Conservation (phyloP, 169 alveolate genomes). For the Babesia caballi region DNA sequence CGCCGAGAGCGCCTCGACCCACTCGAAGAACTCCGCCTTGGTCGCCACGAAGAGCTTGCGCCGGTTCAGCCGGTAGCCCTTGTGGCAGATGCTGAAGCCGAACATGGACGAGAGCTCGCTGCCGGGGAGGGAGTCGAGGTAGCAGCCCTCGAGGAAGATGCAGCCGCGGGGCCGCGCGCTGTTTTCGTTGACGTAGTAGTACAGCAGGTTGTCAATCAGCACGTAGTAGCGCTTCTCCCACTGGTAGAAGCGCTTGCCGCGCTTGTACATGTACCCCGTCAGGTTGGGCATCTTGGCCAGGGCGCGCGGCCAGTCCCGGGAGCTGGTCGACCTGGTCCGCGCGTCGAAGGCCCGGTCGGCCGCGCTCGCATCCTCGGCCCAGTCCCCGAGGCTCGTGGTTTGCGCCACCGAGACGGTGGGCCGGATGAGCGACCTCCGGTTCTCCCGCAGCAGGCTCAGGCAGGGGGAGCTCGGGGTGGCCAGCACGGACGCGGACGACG, state of each 20-base stretch:
- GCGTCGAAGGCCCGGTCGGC: neutral
- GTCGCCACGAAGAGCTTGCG: slow-evolving; percentile 75
- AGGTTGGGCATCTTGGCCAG: slow-evolving; percentile 56
- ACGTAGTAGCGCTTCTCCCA: slow-evolving; percentile 81
- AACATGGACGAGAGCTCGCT: slow-evolving; percentile 41
- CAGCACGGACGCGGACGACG: neutral
- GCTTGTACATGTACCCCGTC: slow-evolving; percentile 81
- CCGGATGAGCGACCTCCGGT: neutral
- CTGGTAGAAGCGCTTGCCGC: slow-evolving; percentile 77
- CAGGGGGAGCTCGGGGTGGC: neutral
- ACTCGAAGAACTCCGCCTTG: slow-evolving; percentile 69
- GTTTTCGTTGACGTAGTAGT: slow-evolving; percentile 75
- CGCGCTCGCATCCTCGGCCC: neutral
- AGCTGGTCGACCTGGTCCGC: neutral
- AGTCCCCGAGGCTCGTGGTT: neutral
- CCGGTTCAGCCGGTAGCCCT: slow-evolving; percentile 62
- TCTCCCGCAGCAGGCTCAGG: neutral
- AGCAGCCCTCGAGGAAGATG: slow-evolving; percentile 86
- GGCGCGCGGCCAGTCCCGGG: neutral
- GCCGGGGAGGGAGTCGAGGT: slow-evolving; percentile 65
- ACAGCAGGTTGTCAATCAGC: slow-evolving; percentile 77
- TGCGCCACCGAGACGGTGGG: neutral
- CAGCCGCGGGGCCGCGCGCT: slow-evolving; percentile 81
- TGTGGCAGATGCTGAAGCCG: slow-evolving; percentile 78
- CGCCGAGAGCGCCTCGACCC: slow-evolving; percentile 81